A percentile compares a stretch with the other conserved stretches of the same genome.
These are phyloP conservation scores for Nemania serpens DNA, from an alignment of 2,329 filamentous ascomycete species.

Conservation along the genomic window DNA sequence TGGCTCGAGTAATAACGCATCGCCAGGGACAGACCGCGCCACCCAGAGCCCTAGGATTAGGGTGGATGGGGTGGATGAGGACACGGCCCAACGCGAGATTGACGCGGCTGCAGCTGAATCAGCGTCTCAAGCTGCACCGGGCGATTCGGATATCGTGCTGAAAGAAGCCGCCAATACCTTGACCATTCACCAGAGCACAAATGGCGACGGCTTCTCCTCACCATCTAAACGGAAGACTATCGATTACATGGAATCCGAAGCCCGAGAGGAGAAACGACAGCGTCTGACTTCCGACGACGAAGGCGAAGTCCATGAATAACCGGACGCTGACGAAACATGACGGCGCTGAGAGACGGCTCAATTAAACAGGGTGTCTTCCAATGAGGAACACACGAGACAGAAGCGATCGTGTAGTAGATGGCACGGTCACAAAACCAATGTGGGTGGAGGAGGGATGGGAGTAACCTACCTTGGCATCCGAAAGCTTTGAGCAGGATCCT, in stretches of 20 bases:
- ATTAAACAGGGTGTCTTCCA: too few species aligned
- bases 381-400: too few species aligned
- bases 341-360: too few species aligned
- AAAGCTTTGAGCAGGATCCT: neutral
- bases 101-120: constrained; percentile 39
- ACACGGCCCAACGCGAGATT: constrained; percentile 38
- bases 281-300: constrained; percentile 52
- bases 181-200: constrained; percentile 37
- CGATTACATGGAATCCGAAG: constrained; percentile 44
- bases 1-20: constrained; percentile 55
- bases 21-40: constrained; percentile 53
- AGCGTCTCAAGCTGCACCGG: constrained; percentile 43
- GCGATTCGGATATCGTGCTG: constrained; percentile 39
- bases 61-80: constrained; percentile 47
- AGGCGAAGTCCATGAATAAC: constrained; percentile 48
- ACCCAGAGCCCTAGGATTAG: constrained; percentile 54
- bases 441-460: neutral
- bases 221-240: constrained; percentile 51
- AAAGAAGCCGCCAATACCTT: constrained; percentile 43
- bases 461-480: neutral
- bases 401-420: neutral
- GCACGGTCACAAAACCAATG: neutral
- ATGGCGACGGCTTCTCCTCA: constrained; percentile 43
- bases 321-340: neutral
- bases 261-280: constrained; percentile 50